Percentiles rank a stretch among this genome's conserved stretches.
Conservation (phyloP, 306 rosid species). For the Quercus aquifolioides region DNA sequence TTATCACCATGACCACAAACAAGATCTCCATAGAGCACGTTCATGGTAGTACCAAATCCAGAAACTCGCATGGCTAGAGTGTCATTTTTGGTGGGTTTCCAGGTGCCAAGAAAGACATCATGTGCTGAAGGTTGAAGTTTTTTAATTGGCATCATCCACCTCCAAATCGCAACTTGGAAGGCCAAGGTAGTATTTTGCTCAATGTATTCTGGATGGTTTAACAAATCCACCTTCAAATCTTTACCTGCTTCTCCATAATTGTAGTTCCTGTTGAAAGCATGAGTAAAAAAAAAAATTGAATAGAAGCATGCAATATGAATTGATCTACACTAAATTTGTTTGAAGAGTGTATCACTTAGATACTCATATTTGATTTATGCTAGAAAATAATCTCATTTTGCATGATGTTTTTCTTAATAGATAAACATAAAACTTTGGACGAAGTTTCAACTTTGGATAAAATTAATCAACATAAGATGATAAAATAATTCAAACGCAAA, state of each 20-base stretch:
- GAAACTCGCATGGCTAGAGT: too few species aligned
- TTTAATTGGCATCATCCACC: slow-evolving; percentile 79
- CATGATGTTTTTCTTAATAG: too few species aligned
- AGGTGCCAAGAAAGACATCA: too few species aligned
- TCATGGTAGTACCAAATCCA: too few species aligned
- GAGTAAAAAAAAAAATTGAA: neutral
- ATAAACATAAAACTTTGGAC: neutral
- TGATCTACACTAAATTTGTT: too few species aligned
- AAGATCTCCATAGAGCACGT: too few species aligned
- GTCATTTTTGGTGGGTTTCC: too few species aligned
- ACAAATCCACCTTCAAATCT: slow-evolving; percentile 64
- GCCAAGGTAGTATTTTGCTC: slow-evolving; percentile 96
- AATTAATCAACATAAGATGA: neutral
- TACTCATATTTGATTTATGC: too few species aligned
- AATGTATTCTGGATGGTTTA: slow-evolving; percentile 80
- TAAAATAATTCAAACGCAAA: too few species aligned
- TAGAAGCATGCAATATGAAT: neutral
- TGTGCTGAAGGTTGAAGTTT: slow-evolving; percentile 79
- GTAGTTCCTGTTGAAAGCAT: slow-evolving; percentile 61
- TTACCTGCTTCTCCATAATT: slow-evolving; percentile 81
- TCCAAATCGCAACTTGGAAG: slow-evolving; percentile 87
- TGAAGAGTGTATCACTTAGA: too few species aligned
- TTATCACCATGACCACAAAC: too few species aligned
- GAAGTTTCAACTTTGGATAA: neutral
- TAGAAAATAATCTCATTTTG: too few species aligned